Evolutionary conservation across 169 alveolate species (phyloP).

Genomic region (Eimeria tenella): DNA sequence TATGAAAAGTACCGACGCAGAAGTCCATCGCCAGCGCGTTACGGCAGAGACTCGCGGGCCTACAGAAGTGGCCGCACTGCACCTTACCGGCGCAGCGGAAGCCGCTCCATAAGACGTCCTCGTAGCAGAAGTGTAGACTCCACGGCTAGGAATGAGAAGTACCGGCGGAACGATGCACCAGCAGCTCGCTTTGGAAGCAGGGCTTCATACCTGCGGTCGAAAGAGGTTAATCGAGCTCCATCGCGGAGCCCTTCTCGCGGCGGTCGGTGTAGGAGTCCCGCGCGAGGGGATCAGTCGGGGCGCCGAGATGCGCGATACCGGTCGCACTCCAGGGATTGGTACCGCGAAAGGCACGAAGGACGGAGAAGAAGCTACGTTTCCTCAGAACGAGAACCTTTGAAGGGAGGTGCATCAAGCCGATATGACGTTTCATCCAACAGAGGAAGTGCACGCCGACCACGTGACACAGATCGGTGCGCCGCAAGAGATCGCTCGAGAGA

Average conservation of each 20-base stretch:
- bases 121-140: slow-evolving; percentile 69
- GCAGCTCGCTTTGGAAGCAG: slow-evolving; percentile 69
- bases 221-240: slow-evolving; percentile 8
- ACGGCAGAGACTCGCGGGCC: slow-evolving; percentile 39
- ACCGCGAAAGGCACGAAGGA: slow-evolving; percentile 59
- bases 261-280: slow-evolving; percentile 27
- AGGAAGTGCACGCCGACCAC: slow-evolving; percentile 11
- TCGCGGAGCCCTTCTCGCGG: slow-evolving; percentile 69
- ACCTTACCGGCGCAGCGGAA: slow-evolving; percentile 53
- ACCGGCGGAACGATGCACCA: slow-evolving; percentile 20
- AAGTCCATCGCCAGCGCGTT: slow-evolving; percentile 50
- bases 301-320: slow-evolving; percentile 24
- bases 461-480: not conserved
- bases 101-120: slow-evolving; percentile 50
- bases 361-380: slow-evolving; percentile 9
- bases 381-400: not conserved
- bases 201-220: slow-evolving; percentile 40
- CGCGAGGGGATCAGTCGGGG: slow-evolving; percentile 27
- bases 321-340: slow-evolving; percentile 39
- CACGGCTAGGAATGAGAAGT: slow-evolving; percentile 8
- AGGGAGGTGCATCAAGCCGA: not conserved
- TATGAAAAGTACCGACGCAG: slow-evolving; percentile 66
- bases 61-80: slow-evolving; percentile 40
- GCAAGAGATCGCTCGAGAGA: not conserved
- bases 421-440: not conserved